Conservation (phyloP, 768 basidiomycete genomes). For the Amanita brunnescens region DNA sequence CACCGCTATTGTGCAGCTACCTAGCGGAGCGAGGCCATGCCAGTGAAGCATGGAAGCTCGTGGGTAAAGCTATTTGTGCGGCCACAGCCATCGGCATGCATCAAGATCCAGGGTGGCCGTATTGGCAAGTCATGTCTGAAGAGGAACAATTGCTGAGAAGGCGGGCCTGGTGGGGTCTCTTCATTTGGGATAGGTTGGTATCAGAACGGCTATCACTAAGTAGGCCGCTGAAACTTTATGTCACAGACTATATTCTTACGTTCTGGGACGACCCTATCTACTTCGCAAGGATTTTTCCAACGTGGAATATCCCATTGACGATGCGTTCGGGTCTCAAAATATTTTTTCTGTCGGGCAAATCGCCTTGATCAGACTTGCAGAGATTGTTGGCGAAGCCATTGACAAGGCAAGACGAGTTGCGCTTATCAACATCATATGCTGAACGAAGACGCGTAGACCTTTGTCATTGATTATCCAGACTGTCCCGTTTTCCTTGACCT, state of each 20-base stretch:
- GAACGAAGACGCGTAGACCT: slow-evolving; percentile 21
- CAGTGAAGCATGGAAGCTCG: slow-evolving; percentile 42
- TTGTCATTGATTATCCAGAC: slow-evolving; percentile 23
- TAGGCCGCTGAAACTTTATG: background rate
- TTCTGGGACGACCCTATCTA: slow-evolving; percentile 38
- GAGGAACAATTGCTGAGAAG: slow-evolving; percentile 33
- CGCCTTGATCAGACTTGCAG: slow-evolving; percentile 28
- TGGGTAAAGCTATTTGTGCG: slow-evolving; percentile 30
- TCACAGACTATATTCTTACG: slow-evolving; percentile 31
- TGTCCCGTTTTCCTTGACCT: slow-evolving; percentile 30
- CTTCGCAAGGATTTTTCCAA: slow-evolving; percentile 26
- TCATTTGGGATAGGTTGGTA: slow-evolving; percentile 34
- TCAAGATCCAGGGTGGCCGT: slow-evolving; percentile 31
- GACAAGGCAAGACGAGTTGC: slow-evolving; percentile 26
- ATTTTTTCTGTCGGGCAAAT: slow-evolving; percentile 28
- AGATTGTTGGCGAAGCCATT: slow-evolving; percentile 31
- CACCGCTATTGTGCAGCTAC: slow-evolving; percentile 35
- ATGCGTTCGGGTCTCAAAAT: slow-evolving; percentile 24
- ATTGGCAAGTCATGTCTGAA: slow-evolving; percentile 35
- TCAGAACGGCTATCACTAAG: background rate
- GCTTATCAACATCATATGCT: background rate
- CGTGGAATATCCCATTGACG: slow-evolving; percentile 26
- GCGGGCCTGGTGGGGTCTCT: slow-evolving; percentile 36
- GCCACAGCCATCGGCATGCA: slow-evolving; percentile 36
- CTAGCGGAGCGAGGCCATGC: slow-evolving; percentile 37